Base-by-base conservation (phyloP, 805 yeast genomes). In the Priceomyces haplophilus region DNA sequence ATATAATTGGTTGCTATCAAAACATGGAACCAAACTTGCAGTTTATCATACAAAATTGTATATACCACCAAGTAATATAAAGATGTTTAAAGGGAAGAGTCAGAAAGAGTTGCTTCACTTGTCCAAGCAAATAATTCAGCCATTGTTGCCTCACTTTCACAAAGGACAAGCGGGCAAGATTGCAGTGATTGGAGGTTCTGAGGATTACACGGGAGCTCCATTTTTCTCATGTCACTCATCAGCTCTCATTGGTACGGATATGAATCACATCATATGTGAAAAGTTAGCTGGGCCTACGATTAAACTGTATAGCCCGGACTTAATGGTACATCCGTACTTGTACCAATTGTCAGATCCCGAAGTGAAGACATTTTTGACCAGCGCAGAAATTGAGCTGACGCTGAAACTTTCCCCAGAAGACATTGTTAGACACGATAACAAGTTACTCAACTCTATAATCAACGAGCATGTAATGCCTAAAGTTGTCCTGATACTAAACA, bases 171-270 rank as follows among this genome's bases (percentile, higher is more conserved):
- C 85, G 4, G 98, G 98, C 4, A 75, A 88, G 45, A 72, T 91
- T 2, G 88, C 83, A 8, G 87, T 91, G 0, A 77, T 91, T 48
- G 99, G 99, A 17, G 99, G 99, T 1, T 83, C 93, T 61, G 90
- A 86, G 60, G 97, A 91, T 60, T 91, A 89, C 60, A 90, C 97
- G 0, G 99, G 99, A 0, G 99, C 99, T 0, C 98, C 98, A 1
- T 93, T 73, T 62, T 93, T 93, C 61, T 77, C 95, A 27, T 85
- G 95, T 4, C 84, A 85, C 59, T 85, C 96, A 1, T 79, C 95
- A 1, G 86, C 95, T 2, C 64, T 85, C 29, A 73, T 84, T 38
- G 99, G 99, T 0, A 83, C 89, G 41, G 99, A 91, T 59, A 71
- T 93, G 67, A 78, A 91, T 29, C 98, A 91, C 62, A 75, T 91